Evolutionary conservation across 768 basidiomycete species (phyloP), one percentile per base, ranked within the genome.

Genomic region (Crepidotus variabilis): DNA sequence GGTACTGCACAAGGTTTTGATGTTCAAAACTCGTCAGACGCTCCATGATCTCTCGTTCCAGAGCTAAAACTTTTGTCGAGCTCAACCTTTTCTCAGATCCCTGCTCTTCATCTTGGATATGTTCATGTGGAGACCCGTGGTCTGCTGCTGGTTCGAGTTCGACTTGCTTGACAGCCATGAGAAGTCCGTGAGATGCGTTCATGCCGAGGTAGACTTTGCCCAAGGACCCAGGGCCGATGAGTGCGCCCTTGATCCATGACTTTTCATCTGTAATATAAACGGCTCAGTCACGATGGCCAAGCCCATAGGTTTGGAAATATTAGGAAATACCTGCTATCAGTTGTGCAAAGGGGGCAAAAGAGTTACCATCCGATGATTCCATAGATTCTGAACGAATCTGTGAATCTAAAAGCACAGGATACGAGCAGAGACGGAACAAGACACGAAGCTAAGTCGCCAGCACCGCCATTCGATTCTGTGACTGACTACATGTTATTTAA

Each of bases 101-200:
- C 28, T 8, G 28, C 28, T 28, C 28, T 28, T 28, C 28, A 28
- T 3, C 8, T 28, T 28, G 28, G 8, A 4, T 8, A 28, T 90
- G 88, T 74, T 94, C 96, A 61, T 92, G 86, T 67, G 94, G 94
- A 66, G 94, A 90, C 66, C 94, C 94, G 3, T 87, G 84, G 8
- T 84, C 86, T 10, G 86, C 84, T 16, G 92, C 87, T 2, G 86
- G 88, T 0, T 93, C 90, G 28, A 98, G 80, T 65, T 95, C 92
- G 45, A 98, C 94, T 78, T 98, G 94, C 74, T 98, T 98, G 60
- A 98, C 94, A 36, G 94, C 94, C 94, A 98, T 97, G 59, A 98
- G 78, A 20, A 94, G 75, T 21, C 94, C 94, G 49, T 81, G 89
- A 18, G 89, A 81, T 0, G 93, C 91, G 70, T 95, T 94, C 92